Conservation (phyloP, 1,284 basidiomycete species). For the Ustilago trichophora region DNA sequence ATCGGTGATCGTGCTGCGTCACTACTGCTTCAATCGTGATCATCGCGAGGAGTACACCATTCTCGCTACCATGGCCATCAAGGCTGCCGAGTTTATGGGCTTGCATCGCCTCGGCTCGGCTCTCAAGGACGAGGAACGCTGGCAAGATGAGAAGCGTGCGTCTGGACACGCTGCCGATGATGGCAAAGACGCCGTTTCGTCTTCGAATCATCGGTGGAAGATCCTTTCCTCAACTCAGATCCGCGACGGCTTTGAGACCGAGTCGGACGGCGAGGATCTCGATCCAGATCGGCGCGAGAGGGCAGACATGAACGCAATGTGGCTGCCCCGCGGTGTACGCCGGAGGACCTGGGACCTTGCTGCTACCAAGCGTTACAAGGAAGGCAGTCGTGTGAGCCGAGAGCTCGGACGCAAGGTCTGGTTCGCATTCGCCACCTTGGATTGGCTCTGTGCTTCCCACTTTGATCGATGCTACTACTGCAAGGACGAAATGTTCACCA, state of each 20-base stretch:
- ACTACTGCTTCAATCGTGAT: conserved; percentile 42
- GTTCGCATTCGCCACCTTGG: conserved; percentile 44
- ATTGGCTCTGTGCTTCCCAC: conserved; percentile 36
- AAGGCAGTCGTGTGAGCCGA: conserved; percentile 32
- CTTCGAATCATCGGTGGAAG: conserved; percentile 34
- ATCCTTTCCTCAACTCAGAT: conserved; percentile 34
- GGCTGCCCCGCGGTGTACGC: conserved; percentile 22
- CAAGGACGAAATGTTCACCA: conserved; percentile 50
- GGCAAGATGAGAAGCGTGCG: conserved; percentile 31
- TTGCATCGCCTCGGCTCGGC: conserved; percentile 52
- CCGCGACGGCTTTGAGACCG: conserved; percentile 30
- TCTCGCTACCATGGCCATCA: conserved; percentile 36
- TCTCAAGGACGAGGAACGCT: conserved; percentile 48
- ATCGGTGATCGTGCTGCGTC: conserved; percentile 35
- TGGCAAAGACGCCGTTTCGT: conserved; percentile 8
- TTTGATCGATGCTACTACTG: conserved; percentile 42
- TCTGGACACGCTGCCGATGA: conserved; percentile 1
- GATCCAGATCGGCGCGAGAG: conserved; percentile 30
- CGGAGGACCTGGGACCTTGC: conserved; percentile 18
- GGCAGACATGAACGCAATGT: conserved; percentile 43
- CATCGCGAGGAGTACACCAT: conserved; percentile 35
- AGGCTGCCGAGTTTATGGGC: conserved; percentile 45
- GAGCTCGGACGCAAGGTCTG: conserved; percentile 45
- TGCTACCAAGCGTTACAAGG: conserved; percentile 33
- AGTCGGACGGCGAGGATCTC: conserved; percentile 39